A percentile compares a stretch with the other conserved stretches of the same genome.
Evolutionary conservation across 176 grass and related monocot genomes (phyloP).

Genomic region (Bothriochloa decipiens): DNA sequence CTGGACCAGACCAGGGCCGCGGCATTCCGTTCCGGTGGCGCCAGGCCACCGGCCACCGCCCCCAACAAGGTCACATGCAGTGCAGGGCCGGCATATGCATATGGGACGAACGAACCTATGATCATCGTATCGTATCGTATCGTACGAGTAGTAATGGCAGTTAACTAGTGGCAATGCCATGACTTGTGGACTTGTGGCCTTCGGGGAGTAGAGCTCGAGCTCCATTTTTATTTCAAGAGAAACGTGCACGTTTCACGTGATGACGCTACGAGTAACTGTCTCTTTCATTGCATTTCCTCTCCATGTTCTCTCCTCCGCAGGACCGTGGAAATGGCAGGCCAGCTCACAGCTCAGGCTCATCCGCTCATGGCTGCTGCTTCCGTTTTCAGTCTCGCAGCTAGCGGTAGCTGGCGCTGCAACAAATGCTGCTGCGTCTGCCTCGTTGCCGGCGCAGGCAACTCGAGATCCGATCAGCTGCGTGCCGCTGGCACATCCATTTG

Average conservation of each 20-base stretch:
- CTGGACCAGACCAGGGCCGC: not conserved
- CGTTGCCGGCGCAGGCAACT: not conserved
- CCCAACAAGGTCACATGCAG: not conserved
- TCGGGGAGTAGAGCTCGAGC: not conserved
- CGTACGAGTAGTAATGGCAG: not conserved
- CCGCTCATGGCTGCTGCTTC: not conserved
- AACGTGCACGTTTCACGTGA: constrained; percentile 41
- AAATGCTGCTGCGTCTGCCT: not conserved
- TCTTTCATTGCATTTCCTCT: not conserved
- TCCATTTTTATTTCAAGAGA: not conserved
- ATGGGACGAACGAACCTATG: not conserved
- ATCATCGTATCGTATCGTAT: not conserved
- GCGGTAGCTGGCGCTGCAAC: not conserved
- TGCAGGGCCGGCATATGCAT: too few species aligned
- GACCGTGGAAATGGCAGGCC: not conserved
- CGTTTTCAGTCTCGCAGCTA: not conserved
- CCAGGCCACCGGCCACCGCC: not conserved
- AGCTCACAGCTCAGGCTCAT: not conserved
- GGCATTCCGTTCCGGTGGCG: not conserved
- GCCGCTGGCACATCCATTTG: constrained; percentile 4
- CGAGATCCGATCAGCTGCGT: constrained; percentile 22
- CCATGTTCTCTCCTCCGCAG: not conserved
- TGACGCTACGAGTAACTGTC: not conserved
- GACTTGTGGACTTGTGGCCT: too few species aligned
- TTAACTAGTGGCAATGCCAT: not conserved